Conservation (phyloP, 805 yeast genomes). For the Metschnikowia shivogae region DNA sequence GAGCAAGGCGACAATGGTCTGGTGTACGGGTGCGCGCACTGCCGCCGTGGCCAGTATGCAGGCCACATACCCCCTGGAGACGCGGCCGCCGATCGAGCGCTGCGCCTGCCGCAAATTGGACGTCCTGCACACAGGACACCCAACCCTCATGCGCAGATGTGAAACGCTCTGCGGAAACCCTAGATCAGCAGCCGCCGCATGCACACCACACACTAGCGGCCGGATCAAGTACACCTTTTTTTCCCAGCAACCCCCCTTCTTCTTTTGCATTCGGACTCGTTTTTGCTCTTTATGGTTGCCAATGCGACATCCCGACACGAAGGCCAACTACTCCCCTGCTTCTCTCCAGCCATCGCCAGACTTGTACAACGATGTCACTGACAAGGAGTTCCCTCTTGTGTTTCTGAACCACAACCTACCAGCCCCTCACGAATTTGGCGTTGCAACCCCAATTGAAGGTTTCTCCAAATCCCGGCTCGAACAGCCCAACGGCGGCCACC, state of each 20-base stretch:
- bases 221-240: background rate
- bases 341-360: slow-evolving; percentile 3
- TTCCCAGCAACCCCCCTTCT: background rate
- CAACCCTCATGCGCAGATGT: slow-evolving; percentile 1
- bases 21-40: no score
- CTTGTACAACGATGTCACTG: slow-evolving; percentile 1
- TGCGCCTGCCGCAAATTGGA: no score
- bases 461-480: no score
- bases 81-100: no score
- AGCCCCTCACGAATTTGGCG: background rate
- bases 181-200: slow-evolving; percentile 2
- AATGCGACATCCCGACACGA: slow-evolving; percentile 5
- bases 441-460: no score
- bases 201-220: slow-evolving; percentile 5
- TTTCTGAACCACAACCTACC: background rate
- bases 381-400: background rate
- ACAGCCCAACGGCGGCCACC: no score
- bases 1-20: no score
- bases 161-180: slow-evolving; percentile 2
- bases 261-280: background rate
- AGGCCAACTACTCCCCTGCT: background rate
- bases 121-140: background rate
- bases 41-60: no score
- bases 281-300: background rate
- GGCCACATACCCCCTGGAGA: no score